A percentile compares a stretch with the other conserved stretches of the same genome.
These are phyloP conservation scores for Beta vulgaris DNA, from an alignment of 148 eudicot species.

Conservation along the genomic window DNA sequence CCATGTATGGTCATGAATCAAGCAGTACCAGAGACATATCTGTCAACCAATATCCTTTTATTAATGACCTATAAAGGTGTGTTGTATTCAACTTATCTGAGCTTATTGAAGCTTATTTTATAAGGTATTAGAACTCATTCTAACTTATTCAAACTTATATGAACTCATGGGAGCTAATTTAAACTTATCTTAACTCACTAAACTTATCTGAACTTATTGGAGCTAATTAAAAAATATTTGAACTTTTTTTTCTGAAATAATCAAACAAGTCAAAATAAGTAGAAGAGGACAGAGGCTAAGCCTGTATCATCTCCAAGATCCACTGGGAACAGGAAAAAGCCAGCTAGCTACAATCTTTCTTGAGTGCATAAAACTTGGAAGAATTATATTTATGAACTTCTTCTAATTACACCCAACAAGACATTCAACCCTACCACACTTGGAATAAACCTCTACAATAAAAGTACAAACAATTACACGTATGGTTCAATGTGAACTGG, in stretches of 20 bases:
- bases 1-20: background rate
- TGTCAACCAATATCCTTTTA: background rate
- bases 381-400: background rate
- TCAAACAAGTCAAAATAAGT: too few relatives aligned
- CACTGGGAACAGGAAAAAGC: background rate
- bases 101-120: too few relatives aligned
- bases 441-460: background rate
- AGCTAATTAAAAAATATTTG: too few relatives aligned
- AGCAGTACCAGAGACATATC: background rate
- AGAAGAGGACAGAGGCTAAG: too few relatives aligned
- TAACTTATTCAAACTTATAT: too few relatives aligned
- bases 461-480: background rate
- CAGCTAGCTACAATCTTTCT: background rate
- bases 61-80: background rate
- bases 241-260: too few relatives aligned
- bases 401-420: background rate
- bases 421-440: background rate
- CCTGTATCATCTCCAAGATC: background rate
- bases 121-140: too few relatives aligned
- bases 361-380: background rate
- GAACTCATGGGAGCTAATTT: too few relatives aligned
- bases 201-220: too few relatives aligned
- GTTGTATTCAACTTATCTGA: too few relatives aligned
- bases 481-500: background rate
- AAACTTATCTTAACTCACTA: too few relatives aligned